phyloP scores from a whole-genome alignment of 371 early-diverging fungal genomes.

The Mucor plumbeus region DNA sequence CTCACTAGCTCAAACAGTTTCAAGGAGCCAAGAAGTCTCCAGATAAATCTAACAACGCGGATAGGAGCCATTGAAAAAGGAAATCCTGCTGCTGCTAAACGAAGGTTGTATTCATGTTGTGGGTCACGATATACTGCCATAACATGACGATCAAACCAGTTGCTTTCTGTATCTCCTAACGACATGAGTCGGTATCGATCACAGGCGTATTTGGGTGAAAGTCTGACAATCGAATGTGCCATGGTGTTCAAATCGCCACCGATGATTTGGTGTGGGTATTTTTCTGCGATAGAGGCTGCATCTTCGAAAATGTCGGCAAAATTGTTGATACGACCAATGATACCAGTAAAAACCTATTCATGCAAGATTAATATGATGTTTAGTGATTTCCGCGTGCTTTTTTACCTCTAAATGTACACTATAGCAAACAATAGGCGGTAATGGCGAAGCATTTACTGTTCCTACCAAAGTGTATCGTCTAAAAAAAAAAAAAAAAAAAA shows the following conservation, averaged over 20 bases:
- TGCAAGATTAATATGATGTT: background rate
- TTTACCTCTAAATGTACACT: slow-evolving; percentile 78
- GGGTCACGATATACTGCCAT: slow-evolving; percentile 33
- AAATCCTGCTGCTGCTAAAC: slow-evolving; percentile 48
- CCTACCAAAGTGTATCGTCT: slow-evolving; percentile 65
- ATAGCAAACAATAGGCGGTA: slow-evolving; percentile 62
- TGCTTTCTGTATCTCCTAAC: slow-evolving; percentile 71
- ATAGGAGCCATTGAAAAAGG: slow-evolving; percentile 27
- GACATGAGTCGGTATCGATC: slow-evolving; percentile 72
- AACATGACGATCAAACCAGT: slow-evolving; percentile 72
- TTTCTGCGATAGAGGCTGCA: slow-evolving; percentile 40
- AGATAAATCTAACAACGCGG: slow-evolving; percentile 18
- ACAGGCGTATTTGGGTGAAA: slow-evolving; percentile 68
- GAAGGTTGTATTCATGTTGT: slow-evolving; percentile 31
- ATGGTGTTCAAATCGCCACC: slow-evolving; percentile 86
- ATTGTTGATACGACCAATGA: slow-evolving; percentile 67
- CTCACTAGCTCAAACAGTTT: slow-evolving; percentile 21
- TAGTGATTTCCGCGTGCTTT: background rate
- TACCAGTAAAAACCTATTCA: slow-evolving; percentile 70
- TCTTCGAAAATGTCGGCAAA: slow-evolving; percentile 75
- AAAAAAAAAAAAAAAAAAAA: slow-evolving; percentile 5
- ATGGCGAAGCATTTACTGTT: slow-evolving; percentile 48
- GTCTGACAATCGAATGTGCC: slow-evolving; percentile 78
- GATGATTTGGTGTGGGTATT: slow-evolving; percentile 70
- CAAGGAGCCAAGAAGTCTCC: slow-evolving; percentile 24